Evolutionary conservation across 2,329 filamentous ascomycete genomes (phyloP).

Genomic region (Daldinia eschscholtzii): DNA sequence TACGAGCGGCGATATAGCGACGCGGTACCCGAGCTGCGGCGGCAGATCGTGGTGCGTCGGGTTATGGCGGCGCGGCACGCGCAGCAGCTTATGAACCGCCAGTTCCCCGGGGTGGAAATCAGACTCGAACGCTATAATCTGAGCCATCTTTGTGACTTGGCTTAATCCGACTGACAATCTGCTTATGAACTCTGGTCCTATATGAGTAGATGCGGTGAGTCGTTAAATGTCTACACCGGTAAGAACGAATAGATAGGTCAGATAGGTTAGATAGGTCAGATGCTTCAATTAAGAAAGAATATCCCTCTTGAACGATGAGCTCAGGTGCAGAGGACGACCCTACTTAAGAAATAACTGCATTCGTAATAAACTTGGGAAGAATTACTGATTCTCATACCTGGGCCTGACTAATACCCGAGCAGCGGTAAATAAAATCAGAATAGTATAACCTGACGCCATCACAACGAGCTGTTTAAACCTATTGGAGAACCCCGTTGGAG

Average conservation of each 20-base stretch:
- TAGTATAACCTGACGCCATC: constrained; percentile 2
- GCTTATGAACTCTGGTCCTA: not conserved
- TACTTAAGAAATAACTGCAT: not conserved
- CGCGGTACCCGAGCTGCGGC: constrained; percentile 69
- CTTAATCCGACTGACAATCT: not conserved
- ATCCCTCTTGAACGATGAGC: not conserved
- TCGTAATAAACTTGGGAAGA: not conserved
- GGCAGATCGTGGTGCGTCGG: constrained; percentile 76
- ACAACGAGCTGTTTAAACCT: not conserved
- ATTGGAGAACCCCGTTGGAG: not conserved
- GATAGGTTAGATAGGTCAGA: not conserved
- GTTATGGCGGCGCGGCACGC: constrained; percentile 69
- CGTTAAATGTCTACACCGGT: not conserved
- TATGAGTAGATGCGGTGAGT: not conserved
- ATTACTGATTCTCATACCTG: constrained; percentile 8
- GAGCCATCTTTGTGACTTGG: constrained; percentile 33
- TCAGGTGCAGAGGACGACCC: not conserved
- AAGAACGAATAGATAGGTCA: not conserved
- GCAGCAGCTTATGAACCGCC: constrained; percentile 72
- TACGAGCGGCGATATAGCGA: constrained; percentile 74
- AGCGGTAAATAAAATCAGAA: not conserved
- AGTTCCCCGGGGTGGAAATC: constrained; percentile 76
- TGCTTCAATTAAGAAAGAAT: not conserved
- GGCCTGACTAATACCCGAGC: constrained; percentile 4
- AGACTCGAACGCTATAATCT: constrained; percentile 36